Evolutionary conservation across 352 stramenopile species (phyloP).

Genomic region (Phytophthora brassicae): DNA sequence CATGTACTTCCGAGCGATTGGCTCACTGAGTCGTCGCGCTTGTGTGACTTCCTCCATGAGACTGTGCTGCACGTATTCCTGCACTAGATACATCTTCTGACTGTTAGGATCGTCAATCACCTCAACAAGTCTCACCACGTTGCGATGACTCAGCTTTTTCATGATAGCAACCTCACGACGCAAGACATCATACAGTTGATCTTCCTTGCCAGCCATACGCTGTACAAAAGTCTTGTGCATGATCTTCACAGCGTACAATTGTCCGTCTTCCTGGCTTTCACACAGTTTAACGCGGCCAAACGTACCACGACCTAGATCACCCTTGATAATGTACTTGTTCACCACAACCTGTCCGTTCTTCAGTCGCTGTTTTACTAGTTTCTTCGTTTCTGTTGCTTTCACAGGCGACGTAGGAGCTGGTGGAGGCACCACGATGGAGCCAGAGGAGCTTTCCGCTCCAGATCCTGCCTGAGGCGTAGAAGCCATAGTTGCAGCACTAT

Average conservation of each 20-base stretch:
- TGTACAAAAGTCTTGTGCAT: slow-evolving; percentile 91
- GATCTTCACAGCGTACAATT: slow-evolving; percentile 89
- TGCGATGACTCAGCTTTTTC: slow-evolving; percentile 94
- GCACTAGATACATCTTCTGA: slow-evolving; percentile 95
- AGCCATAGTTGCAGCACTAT: slow-evolving; percentile 23
- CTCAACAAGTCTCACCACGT: slow-evolving; percentile 94
- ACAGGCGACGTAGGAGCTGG: slow-evolving; percentile 53
- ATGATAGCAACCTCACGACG: slow-evolving; percentile 94
- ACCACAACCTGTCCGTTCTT: slow-evolving; percentile 88
- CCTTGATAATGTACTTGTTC: slow-evolving; percentile 95
- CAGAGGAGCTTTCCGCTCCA: slow-evolving; percentile 27
- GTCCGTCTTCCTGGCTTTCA: slow-evolving; percentile 73
- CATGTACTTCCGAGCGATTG: slow-evolving; percentile 84
- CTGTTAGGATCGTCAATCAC: slow-evolving; percentile 93
- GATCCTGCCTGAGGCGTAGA: slow-evolving; percentile 22
- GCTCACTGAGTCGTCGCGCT: slow-evolving; percentile 60
- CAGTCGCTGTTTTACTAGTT: slow-evolving; percentile 80
- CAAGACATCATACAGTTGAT: slow-evolving; percentile 82
- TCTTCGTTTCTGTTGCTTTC: slow-evolving; percentile 76
- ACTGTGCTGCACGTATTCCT: slow-evolving; percentile 94
- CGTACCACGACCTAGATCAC: slow-evolving; percentile 88
- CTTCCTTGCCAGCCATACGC: slow-evolving; percentile 84
- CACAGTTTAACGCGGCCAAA: slow-evolving; percentile 89
- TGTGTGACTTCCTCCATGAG: slow-evolving; percentile 89
- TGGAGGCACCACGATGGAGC: slow-evolving; percentile 35